phyloP scores from a whole-genome alignment of 1,284 basidiomycete genomes.

The Xerocomus cyaneibrunnescens region DNA sequence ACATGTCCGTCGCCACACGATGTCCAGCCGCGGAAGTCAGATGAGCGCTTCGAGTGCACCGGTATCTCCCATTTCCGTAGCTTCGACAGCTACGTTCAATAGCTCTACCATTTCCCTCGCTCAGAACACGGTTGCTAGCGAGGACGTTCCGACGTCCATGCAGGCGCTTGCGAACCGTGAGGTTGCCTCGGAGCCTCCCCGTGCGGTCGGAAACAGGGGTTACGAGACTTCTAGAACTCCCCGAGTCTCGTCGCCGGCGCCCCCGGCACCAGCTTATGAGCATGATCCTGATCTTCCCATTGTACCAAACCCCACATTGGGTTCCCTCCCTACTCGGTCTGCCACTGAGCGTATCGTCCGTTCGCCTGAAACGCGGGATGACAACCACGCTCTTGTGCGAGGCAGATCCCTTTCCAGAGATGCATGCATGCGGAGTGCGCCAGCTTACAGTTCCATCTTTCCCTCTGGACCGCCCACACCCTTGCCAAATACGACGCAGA shows the following conservation, averaged over 20 bases:
- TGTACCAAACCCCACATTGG: slow-evolving; percentile 14
- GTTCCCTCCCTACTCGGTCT: slow-evolving; percentile 27
- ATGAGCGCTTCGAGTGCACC: slow-evolving; percentile 34
- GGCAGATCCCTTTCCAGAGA: slow-evolving; percentile 34
- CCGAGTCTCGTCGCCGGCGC: slow-evolving; percentile 27
- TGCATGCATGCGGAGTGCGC: slow-evolving; percentile 34
- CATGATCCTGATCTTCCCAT: slow-evolving; percentile 33
- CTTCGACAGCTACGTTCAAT: slow-evolving; percentile 31
- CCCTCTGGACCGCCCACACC: slow-evolving; percentile 33
- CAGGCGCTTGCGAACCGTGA: slow-evolving; percentile 20
- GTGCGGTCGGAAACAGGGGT: slow-evolving; percentile 9
- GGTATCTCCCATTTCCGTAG: slow-evolving; percentile 31
- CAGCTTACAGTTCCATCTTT: slow-evolving; percentile 36
- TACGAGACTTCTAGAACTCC: slow-evolving; percentile 26
- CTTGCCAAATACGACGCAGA: slow-evolving; percentile 27
- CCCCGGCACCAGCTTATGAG: slow-evolving; percentile 21
- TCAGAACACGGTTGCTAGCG: slow-evolving; percentile 14
- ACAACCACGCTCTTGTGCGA: slow-evolving; percentile 31
- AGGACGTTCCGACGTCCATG: slow-evolving; percentile 16
- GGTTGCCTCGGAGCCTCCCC: slow-evolving; percentile 26
- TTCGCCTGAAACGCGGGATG: slow-evolving; percentile 28
- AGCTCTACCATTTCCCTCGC: slow-evolving; percentile 22
- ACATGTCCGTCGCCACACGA: slow-evolving; percentile 36
- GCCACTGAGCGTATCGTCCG: slow-evolving; percentile 35
- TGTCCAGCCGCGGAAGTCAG: slow-evolving; percentile 34